phyloP scores from a whole-genome alignment of 2,329 filamentous ascomycete species.

The Arthrobotrys sinensis region DNA sequence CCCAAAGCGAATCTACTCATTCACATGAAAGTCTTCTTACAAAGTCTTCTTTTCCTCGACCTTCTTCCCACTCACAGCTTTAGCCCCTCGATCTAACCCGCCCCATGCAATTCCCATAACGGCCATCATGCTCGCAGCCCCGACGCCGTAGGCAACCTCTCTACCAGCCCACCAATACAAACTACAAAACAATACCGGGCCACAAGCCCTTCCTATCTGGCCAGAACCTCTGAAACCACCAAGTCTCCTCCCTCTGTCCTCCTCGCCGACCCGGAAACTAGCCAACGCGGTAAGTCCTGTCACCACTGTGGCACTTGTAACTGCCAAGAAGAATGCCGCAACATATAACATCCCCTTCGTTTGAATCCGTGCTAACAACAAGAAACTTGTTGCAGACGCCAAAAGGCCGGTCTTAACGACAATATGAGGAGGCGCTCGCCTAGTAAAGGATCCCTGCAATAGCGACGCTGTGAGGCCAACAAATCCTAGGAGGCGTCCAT shows the following conservation, averaged over 20 bases:
- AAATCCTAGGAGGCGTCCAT: slow-evolving; percentile 88
- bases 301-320: slow-evolving; percentile 94
- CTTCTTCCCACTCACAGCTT: slow-evolving; percentile 11
- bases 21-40: neutral
- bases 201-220: slow-evolving; percentile 87
- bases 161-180: slow-evolving; percentile 98
- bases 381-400: slow-evolving; percentile 83
- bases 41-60: slow-evolving; percentile 45
- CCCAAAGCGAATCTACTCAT: neutral
- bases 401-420: slow-evolving; percentile 85
- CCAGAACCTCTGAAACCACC: slow-evolving; percentile 79
- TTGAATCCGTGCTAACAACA: slow-evolving; percentile 80
- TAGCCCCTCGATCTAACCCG: slow-evolving; percentile 75
- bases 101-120: slow-evolving; percentile 78
- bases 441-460: slow-evolving; percentile 92
- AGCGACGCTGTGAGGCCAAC: slow-evolving; percentile 91
- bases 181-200: slow-evolving; percentile 86
- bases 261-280: slow-evolving; percentile 86
- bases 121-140: slow-evolving; percentile 82
- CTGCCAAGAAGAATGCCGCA: slow-evolving; percentile 85
- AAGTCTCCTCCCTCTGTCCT: slow-evolving; percentile 87
- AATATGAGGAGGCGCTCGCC: slow-evolving; percentile 83
- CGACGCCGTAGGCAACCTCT: slow-evolving; percentile 85
- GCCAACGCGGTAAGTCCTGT: slow-evolving; percentile 92
- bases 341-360: slow-evolving; percentile 81